These are phyloP conservation scores for Colletotrichum lindemuthianum DNA, from an alignment of 2,329 filamentous ascomycete genomes.

Conservation along the genomic window DNA sequence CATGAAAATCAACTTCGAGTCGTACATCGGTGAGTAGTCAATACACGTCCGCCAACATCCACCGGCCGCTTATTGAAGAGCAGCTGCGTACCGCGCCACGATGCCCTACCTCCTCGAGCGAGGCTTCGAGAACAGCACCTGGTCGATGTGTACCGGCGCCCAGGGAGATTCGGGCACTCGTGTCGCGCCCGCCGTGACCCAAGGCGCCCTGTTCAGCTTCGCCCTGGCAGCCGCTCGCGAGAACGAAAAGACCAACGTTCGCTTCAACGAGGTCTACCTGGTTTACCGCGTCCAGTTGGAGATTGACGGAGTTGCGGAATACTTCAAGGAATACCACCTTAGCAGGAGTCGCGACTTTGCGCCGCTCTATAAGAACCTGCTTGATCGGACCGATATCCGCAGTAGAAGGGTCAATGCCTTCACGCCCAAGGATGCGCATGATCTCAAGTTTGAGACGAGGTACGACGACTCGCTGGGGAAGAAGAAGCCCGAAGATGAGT, in stretches of 20 bases:
- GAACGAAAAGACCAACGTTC: constrained; percentile 45
- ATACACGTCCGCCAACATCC: neutral
- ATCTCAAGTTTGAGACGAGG: constrained; percentile 10
- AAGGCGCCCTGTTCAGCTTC: constrained; percentile 50
- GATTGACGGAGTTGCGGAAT: constrained; percentile 5
- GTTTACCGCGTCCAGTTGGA: constrained; percentile 43
- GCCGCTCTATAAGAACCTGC: constrained; percentile 13
- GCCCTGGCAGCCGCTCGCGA: constrained; percentile 43
- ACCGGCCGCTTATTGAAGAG: no score
- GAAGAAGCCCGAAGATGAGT: no score
- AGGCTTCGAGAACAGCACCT: constrained; percentile 40
- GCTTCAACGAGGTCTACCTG: constrained; percentile 52
- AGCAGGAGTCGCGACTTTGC: constrained; percentile 17
- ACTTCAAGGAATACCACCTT: neutral
- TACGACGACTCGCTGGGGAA: neutral
- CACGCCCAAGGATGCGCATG: neutral
- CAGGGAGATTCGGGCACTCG: constrained; percentile 40
- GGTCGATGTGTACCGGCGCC: constrained; percentile 47
- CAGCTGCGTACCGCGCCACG: constrained; percentile 45
- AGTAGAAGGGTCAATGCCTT: neutral
- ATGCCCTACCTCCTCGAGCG: constrained; percentile 46
- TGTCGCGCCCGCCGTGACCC: constrained; percentile 42
- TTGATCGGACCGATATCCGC: constrained; percentile 23
- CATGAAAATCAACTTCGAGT: constrained; percentile 41
- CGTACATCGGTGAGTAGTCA: constrained; percentile 44